These are phyloP conservation scores for Chrysoporthe puriensis DNA, from an alignment of 2,329 filamentous ascomycete genomes.

Conservation along the genomic window DNA sequence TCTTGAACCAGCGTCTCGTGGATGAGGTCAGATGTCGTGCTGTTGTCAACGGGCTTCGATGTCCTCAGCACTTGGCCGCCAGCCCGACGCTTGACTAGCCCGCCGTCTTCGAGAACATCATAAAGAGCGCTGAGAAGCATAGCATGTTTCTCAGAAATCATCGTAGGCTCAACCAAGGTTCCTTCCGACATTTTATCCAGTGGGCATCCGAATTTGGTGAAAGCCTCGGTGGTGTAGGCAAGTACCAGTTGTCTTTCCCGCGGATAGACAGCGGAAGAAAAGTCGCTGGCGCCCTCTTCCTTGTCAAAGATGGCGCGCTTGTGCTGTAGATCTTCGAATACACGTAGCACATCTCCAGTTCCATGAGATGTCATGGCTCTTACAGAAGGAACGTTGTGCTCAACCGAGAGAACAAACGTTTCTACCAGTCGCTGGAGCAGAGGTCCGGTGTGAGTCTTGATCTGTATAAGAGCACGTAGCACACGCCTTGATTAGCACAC, in stretches of 20 bases:
- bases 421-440: too few relatives aligned
- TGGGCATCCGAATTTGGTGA: conserved; percentile 35
- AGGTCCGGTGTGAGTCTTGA: too few relatives aligned
- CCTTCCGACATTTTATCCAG: conserved; percentile 22
- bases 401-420: too few relatives aligned
- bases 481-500: too few relatives aligned
- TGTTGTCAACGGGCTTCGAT: conserved; percentile 4
- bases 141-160: too few relatives aligned
- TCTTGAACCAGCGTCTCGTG: neutral
- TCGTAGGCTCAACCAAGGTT: too few relatives aligned
- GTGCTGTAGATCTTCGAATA: too few relatives aligned
- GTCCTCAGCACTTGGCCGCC: neutral
- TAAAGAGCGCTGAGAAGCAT: conserved; percentile 19
- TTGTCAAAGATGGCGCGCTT: neutral
- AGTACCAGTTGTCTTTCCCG: conserved; percentile 36
- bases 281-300: conserved; percentile 21
- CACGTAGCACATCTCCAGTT: too few relatives aligned
- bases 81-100: neutral
- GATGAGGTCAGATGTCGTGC: conserved; percentile 28
- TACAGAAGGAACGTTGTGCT: too few relatives aligned
- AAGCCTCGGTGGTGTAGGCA: conserved; percentile 39
- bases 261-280: conserved; percentile 35
- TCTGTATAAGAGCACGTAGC: too few relatives aligned
- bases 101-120: conserved; percentile 7
- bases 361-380: too few relatives aligned